A percentile compares a stretch with the other conserved stretches of the same genome.
phyloP scores from a whole-genome alignment of 2,329 filamentous ascomycete genomes.

The Xylaria polymorpha region DNA sequence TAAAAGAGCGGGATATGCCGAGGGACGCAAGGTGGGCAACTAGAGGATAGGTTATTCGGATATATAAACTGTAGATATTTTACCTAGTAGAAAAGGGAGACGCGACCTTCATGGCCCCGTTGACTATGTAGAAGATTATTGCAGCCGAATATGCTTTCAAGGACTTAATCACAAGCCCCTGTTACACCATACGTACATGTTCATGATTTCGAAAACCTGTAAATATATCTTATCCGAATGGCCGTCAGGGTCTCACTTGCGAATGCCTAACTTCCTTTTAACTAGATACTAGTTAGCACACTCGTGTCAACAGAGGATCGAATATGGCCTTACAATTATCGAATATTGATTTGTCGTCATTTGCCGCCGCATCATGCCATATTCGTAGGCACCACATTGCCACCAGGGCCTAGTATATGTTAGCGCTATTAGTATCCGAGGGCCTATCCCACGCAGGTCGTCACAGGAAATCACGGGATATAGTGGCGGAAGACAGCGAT shows the following conservation, averaged over 20 bases:
- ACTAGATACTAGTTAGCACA: slow-evolving; percentile 23
- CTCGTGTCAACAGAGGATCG: background rate
- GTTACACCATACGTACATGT: no score
- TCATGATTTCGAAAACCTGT: background rate
- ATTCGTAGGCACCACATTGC: slow-evolving; percentile 34
- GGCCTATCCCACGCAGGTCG: no score
- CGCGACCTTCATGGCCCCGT: no score
- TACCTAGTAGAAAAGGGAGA: no score
- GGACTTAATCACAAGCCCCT: no score
- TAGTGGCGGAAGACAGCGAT: background rate
- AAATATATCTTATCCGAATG: background rate
- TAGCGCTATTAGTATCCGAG: background rate
- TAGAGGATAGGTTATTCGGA: no score
- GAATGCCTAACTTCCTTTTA: slow-evolving; percentile 16
- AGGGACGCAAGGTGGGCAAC: no score
- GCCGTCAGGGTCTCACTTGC: background rate
- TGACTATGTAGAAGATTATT: no score
- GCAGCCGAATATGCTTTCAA: no score
- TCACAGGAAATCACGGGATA: background rate
- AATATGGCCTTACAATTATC: slow-evolving; percentile 6
- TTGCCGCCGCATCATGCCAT: slow-evolving; percentile 30
- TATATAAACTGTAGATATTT: no score
- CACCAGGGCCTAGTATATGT: slow-evolving; percentile 24
- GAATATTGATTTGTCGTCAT: slow-evolving; percentile 17
- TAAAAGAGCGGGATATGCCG: no score